Conservation (phyloP, 768 basidiomycete species). For the Favolaschia claudopus region DNA sequence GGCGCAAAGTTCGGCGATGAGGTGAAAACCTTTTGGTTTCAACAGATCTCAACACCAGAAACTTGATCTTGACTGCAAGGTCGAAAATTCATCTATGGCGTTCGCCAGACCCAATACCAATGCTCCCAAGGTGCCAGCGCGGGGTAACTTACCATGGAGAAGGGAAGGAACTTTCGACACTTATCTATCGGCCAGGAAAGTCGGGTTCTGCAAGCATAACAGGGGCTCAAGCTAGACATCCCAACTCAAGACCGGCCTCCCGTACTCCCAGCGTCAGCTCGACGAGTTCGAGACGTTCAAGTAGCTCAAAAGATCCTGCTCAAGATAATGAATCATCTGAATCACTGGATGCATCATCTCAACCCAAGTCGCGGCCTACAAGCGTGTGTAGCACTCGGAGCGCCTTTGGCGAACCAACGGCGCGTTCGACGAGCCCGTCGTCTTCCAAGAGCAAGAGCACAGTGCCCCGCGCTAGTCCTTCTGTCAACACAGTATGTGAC, state of each 20-base stretch:
- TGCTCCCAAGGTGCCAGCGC: constrained; percentile 3
- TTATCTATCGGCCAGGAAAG: constrained; percentile 12
- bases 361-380: not conserved
- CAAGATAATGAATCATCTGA: not conserved
- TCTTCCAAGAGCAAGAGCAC: not conserved
- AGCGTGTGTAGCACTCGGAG: constrained; percentile 7
- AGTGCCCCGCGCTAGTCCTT: not conserved
- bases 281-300: constrained; percentile 5
- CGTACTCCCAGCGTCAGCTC: constrained; percentile 20
- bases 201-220: not conserved
- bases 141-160: constrained; percentile 1
- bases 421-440: not conserved
- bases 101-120: constrained; percentile 15
- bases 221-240: not conserved
- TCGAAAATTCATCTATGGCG: not conserved
- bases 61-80: no score
- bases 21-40: no score
- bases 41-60: no score
- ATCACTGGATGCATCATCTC: not conserved
- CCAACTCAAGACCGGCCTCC: constrained; percentile 1
- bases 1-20: no score
- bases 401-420: not conserved
- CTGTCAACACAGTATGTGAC: not conserved
- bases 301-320: not conserved
- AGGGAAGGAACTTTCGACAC: constrained; percentile 2